Evolutionary conservation across 108 stramenopile species (phyloP), one percentile per base, ranked within the genome.

Genomic region (Stephanodiscus triporus): DNA sequence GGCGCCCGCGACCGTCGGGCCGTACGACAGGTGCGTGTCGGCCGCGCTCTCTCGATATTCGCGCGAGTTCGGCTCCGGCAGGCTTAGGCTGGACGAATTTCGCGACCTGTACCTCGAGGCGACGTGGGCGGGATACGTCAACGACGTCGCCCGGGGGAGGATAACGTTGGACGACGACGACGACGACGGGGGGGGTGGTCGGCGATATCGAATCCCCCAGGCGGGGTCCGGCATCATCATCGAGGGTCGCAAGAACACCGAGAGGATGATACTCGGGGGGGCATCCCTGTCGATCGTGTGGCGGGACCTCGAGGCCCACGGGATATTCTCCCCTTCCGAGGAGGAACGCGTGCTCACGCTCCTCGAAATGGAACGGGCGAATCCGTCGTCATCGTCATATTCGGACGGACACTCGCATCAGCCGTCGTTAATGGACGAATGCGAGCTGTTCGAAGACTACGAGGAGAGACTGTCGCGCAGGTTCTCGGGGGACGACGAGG

Each of bases 291-390:
- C 76, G 30, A 65, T 73, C 38, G 86, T 94, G 20, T 94, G 89
- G 89, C 76, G 90, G 27, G 93, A 94, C 75, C 67, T 94, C 24
- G 80, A 84, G 16, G 85, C 83, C 40, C 90, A 91, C 64, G 88
- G 86, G 17, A 89, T 90, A 40, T 49, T 84, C 20, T 80, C 91
- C 48, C 93, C 90, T 0, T 71, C 69, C 2, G 88, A 90, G 59
- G 72, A 75, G 43, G 88, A 90, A 64, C 71, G 88, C 19, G 51
- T 65, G 29, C 63, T 49, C 40, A 20, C 72, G 27, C 30, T 64
- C 14, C 63, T 66, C 32, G 67, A 86, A 32, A 56, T 89, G 32
- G 69, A 71, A 49, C 9, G 40, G 40, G 7, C 6, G 40, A 11
- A 40, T 8, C 7, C 36, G 36, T 66, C 6, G 2, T 29, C 26